A percentile compares a stretch with the other conserved stretches of the same genome.
Conservation (phyloP, 2,329 filamentous ascomycete species). For the Helicocarpus griseus region DNA sequence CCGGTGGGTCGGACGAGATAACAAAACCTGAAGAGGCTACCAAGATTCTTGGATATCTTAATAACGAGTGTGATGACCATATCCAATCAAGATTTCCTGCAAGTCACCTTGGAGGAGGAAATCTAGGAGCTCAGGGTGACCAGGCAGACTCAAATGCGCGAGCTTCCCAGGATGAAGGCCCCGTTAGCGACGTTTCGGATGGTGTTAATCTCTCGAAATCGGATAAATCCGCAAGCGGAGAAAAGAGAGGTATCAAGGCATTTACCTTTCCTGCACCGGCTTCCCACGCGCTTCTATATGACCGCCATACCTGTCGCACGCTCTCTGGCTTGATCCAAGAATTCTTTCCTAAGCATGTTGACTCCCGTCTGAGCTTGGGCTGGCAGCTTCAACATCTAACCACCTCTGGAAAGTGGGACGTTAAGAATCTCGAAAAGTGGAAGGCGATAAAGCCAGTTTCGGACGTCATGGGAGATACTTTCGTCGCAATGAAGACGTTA, state of each 20-base stretch:
- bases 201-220: not conserved
- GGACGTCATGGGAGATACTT: conserved; percentile 64
- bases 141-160: not conserved
- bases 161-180: not conserved
- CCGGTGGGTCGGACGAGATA: conserved; percentile 65
- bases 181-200: conserved; percentile 5
- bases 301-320: conserved; percentile 62
- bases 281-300: conserved; percentile 76
- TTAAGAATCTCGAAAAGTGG: conserved; percentile 94
- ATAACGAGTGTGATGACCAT: conserved; percentile 10
- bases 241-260: conserved; percentile 40
- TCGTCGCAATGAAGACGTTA: conserved; percentile 86
- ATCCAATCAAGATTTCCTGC: not conserved
- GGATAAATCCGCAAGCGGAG: conserved; percentile 40
- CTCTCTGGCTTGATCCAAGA: conserved; percentile 73
- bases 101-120: not conserved
- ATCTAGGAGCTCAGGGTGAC: not conserved
- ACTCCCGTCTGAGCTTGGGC: conserved; percentile 65
- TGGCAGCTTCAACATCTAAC: conserved; percentile 90
- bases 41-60: conserved; percentile 48
- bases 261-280: conserved; percentile 66
- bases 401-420: conserved; percentile 91
- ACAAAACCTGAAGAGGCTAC: conserved; percentile 62
- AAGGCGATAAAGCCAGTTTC: conserved; percentile 69
- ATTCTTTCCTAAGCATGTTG: conserved; percentile 67